These are phyloP conservation scores for Mucor racemosus DNA, from an alignment of 371 early-diverging fungal genomes.

Conservation along the genomic window DNA sequence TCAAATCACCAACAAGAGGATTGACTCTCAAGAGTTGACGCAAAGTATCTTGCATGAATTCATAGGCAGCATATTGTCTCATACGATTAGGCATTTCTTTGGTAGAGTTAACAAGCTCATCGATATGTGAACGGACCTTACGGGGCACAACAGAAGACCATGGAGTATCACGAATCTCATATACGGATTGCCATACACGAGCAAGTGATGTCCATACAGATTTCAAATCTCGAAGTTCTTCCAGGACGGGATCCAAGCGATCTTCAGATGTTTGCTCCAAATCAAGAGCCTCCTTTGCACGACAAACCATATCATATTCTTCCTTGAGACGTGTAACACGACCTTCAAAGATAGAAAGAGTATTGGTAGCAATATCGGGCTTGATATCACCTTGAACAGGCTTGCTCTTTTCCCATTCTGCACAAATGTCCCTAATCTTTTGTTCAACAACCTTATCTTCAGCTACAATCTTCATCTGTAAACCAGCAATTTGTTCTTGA, in stretches of 20 bases:
- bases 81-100: slow-evolving; percentile 94
- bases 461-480: slow-evolving; percentile 89
- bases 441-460: slow-evolving; percentile 89
- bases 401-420: slow-evolving; percentile 94
- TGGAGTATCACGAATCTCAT: slow-evolving; percentile 85
- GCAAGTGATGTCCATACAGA: slow-evolving; percentile 92
- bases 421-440: slow-evolving; percentile 83
- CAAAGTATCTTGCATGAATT: slow-evolving; percentile 88
- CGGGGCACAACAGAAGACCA: slow-evolving; percentile 93
- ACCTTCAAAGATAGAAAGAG: slow-evolving; percentile 86
- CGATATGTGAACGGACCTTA: slow-evolving; percentile 87
- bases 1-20: slow-evolving; percentile 85
- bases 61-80: slow-evolving; percentile 98
- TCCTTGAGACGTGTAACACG: slow-evolving; percentile 84
- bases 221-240: slow-evolving; percentile 93
- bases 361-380: slow-evolving; percentile 85
- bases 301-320: slow-evolving; percentile 87
- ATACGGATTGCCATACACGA: slow-evolving; percentile 82
- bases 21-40: slow-evolving; percentile 83
- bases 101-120: slow-evolving; percentile 78
- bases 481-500: slow-evolving; percentile 90
- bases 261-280: slow-evolving; percentile 72
- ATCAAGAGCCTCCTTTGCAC: slow-evolving; percentile 95
- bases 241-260: slow-evolving; percentile 85
- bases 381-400: slow-evolving; percentile 95